Base-by-base conservation (phyloP, 805 yeast genomes). In the Saccharomycopsis javanensis region DNA sequence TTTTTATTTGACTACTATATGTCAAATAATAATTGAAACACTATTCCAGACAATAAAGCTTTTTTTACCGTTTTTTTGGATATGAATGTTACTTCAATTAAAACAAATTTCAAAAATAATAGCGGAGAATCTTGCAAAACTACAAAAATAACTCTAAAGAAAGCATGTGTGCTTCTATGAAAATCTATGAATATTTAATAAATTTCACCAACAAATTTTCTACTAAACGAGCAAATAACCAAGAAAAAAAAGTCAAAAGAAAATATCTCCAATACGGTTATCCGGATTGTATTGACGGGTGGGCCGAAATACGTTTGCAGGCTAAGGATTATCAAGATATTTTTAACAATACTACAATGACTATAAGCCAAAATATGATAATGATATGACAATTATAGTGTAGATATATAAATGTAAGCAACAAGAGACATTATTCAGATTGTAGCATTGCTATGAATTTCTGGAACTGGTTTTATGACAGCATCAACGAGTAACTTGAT, bases 401-500 rank as follows among this genome's bases (percentile, higher is more conserved):
- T 42, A 3, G 5, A 42, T 10, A 42, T 42, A 42, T 42, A 42
- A 23, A 23, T 42, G 16, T 20, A n/a, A 42, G 25, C 11, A 10
- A 42, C 23, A 42, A 16, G 25, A 42, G 20, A n/a, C 15, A 2
- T 42, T 53, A 30, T 15, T 53, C 46, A 59, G 28, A 54, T 28
- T 28, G 56, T 62, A 62, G 94, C 94, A 69, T 90, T 90, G 69
- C 83, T 74, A 71, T 91, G 97, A 66, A 89, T 75, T 68, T 85
- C 88, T 46, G 96, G 94, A 54, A 79, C 80, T 63, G 97, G 96
- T 57, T 79, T 74, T 57, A 81, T 79, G 60, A 90, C 87, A 45
- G 96, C 88, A 56, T 84, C 88, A 55, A 90, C 80, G 66, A 92
- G 79, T 68, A 86, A 75, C 67, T 85, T 80, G 60, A 87, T 82